A percentile compares a stretch with the other conserved stretches of the same genome.
phyloP scores from a whole-genome alignment of 805 yeast genomes.

The Sugiyamaella mastotermitis region DNA sequence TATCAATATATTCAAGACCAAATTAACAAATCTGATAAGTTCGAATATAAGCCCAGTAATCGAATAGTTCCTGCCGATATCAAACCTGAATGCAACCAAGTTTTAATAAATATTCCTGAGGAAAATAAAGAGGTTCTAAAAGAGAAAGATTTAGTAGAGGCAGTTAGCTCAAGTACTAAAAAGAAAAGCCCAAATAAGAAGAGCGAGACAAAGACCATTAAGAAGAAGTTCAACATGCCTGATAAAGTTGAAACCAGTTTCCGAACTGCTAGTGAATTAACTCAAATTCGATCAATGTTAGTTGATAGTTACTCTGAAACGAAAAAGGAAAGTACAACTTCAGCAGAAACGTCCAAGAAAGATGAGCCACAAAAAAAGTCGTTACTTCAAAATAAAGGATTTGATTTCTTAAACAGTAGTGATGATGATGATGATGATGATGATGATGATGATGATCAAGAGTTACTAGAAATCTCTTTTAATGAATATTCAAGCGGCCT shows the following conservation, averaged over 20 bases:
- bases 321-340: neutral
- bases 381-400: no score
- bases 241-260: constrained; percentile 20
- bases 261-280: constrained; percentile 10
- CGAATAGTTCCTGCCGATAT: constrained; percentile 60
- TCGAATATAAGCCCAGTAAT: constrained; percentile 43
- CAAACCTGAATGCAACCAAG: constrained; percentile 52
- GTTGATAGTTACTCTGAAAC: neutral
- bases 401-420: no score
- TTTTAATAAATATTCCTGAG: constrained; percentile 58
- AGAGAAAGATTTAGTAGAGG: constrained; percentile 3
- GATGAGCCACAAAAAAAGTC: neutral
- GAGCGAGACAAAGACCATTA: constrained; percentile 8
- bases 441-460: neutral
- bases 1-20: constrained; percentile 72
- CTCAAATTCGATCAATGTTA: no score
- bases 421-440: constrained; percentile 4
- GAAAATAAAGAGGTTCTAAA: constrained; percentile 45
- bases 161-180: neutral
- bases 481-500: no score
- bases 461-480: constrained; percentile 2
- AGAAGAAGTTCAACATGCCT: constrained; percentile 16
- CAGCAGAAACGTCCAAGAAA: neutral
- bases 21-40: constrained; percentile 33
- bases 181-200: constrained; percentile 8